Conservation (phyloP, 192 early-diverging fungal genomes). For the Backusella morwellensis region DNA sequence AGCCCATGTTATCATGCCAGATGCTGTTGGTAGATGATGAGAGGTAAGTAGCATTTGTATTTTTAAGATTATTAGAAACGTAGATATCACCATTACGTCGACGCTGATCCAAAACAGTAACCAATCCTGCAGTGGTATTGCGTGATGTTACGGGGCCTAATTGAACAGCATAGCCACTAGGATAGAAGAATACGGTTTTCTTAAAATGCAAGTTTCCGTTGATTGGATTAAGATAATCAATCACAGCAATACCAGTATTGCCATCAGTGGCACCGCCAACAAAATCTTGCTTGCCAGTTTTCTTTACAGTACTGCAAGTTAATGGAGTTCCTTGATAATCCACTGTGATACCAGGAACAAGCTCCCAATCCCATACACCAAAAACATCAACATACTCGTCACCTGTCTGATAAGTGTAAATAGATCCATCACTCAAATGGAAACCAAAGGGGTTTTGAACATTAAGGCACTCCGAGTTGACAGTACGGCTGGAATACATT, state of each 20-base stretch:
- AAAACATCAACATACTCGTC: slow-evolving; percentile 33
- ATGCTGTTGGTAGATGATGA: not conserved
- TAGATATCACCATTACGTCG: slow-evolving; percentile 20
- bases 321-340: slow-evolving; percentile 17
- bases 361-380: slow-evolving; percentile 27
- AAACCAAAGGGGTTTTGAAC: slow-evolving; percentile 27
- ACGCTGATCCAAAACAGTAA: slow-evolving; percentile 24
- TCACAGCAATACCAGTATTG: slow-evolving; percentile 26
- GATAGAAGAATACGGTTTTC: slow-evolving; percentile 26
- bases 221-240: slow-evolving; percentile 22
- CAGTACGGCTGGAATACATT: slow-evolving; percentile 31
- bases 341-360: slow-evolving; percentile 29
- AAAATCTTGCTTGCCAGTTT: slow-evolving; percentile 13
- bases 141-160: not conserved
- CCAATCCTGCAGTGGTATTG: not conserved
- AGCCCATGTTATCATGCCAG: slow-evolving; percentile 27
- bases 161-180: slow-evolving; percentile 22
- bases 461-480: slow-evolving; percentile 28
- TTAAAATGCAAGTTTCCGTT: slow-evolving; percentile 10
- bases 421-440: slow-evolving; percentile 29
- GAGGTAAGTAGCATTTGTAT: slow-evolving; percentile 2
- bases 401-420: slow-evolving; percentile 29
- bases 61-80: not conserved
- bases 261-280: slow-evolving; percentile 28
- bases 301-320: slow-evolving; percentile 10